These are phyloP conservation scores for Mycena rosella DNA, from an alignment of 768 basidiomycete genomes.

Conservation along the genomic window DNA sequence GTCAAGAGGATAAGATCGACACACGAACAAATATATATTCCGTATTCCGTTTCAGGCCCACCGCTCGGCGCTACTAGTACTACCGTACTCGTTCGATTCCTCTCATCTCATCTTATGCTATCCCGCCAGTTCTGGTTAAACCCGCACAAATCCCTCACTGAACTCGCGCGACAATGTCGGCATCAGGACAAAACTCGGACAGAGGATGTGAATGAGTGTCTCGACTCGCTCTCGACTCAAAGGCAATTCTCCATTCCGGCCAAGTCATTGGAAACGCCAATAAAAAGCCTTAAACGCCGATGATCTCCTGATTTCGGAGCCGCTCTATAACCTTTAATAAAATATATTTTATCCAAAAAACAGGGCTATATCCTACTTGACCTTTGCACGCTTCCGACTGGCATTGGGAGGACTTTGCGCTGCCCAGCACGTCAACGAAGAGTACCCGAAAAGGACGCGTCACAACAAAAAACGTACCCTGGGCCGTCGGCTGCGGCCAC, in stretches of 20 bases:
- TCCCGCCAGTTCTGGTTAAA: no score
- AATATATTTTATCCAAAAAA: slow-evolving; percentile 18
- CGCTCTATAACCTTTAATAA: neutral
- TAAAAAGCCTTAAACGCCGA: neutral
- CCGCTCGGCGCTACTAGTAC: no score
- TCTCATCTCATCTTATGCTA: no score
- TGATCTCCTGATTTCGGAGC: neutral
- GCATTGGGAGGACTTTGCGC: neutral
- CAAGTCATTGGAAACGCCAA: no score
- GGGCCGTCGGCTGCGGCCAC: slow-evolving; percentile 63
- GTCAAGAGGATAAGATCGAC: slow-evolving; percentile 57
- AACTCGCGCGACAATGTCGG: no score
- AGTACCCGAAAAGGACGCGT: neutral
- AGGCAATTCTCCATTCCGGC: no score
- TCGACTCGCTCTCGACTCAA: no score
- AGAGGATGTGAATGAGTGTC: no score
- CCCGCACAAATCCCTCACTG: no score
- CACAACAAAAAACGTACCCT: slow-evolving; percentile 21
- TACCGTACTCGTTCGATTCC: no score
- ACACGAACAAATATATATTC: slow-evolving; percentile 49
- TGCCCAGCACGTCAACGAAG: slow-evolving; percentile 3
- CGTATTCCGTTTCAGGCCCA: neutral
- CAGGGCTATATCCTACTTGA: slow-evolving; percentile 11
- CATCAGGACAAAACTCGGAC: no score
- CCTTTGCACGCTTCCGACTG: slow-evolving; percentile 28